Conservation (phyloP, 345 rosid genomes). For the Erysimum cheiranthoides region DNA sequence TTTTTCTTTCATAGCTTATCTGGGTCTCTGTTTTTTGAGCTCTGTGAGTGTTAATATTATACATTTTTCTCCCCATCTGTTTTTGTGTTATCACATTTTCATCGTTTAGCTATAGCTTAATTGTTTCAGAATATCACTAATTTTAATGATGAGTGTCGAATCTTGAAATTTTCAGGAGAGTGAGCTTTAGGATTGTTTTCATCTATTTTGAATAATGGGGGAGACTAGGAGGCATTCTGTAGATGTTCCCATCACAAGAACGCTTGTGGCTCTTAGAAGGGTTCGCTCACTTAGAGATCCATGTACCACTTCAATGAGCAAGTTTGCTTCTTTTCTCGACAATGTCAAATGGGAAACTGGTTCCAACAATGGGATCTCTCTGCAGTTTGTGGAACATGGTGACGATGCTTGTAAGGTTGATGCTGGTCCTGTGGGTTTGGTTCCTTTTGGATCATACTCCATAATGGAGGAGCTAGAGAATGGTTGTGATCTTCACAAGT, state of each 20-base stretch:
- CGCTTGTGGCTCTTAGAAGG: constrained; percentile 87
- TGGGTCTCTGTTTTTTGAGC: constrained; percentile 43
- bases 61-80: constrained; percentile 23
- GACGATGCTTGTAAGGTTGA: constrained; percentile 45
- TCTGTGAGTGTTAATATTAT: constrained; percentile 30
- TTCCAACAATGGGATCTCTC: constrained; percentile 73
- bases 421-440: constrained; percentile 38
- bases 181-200: constrained; percentile 13
- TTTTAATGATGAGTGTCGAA: constrained; percentile 3
- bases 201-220: constrained; percentile 41
- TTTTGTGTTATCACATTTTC: constrained; percentile 15
- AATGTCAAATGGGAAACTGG: constrained; percentile 88
- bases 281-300: constrained; percentile 97
- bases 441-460: constrained; percentile 42
- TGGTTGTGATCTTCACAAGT: constrained; percentile 44
- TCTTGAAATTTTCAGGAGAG: constrained; percentile 23
- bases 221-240: constrained; percentile 89
- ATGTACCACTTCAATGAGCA: constrained; percentile 91
- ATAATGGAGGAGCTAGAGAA: constrained; percentile 49
- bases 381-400: constrained; percentile 48
- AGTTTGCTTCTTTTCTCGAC: constrained; percentile 79
- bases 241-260: constrained; percentile 87
- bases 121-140: not conserved
- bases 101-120: constrained; percentile 34
- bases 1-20: constrained; percentile 17